A percentile compares a stretch with the other conserved stretches of the same genome.
Evolutionary conservation across 2,329 filamentous ascomycete species (phyloP).

Genomic region (Xylariaceae sp.): DNA sequence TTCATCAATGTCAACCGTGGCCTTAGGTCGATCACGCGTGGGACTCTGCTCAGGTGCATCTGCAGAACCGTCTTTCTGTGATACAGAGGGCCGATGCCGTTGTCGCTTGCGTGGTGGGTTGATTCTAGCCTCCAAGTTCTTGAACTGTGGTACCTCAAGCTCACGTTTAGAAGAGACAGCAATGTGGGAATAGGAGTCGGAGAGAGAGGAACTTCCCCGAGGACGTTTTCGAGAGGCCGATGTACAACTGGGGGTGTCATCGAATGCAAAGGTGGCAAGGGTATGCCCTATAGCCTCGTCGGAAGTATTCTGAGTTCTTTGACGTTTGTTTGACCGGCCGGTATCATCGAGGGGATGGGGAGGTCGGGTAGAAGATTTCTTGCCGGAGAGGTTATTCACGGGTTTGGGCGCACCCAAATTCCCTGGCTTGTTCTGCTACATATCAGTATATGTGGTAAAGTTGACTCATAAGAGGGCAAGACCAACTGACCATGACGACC

Average conservation of each 20-base stretch:
- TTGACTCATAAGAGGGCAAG: not conserved
- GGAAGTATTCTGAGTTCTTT: conserved; percentile 13
- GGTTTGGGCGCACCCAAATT: conserved; percentile 15
- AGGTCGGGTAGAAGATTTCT: conserved; percentile 6
- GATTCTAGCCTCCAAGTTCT: not conserved
- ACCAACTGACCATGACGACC: conserved; percentile 16
- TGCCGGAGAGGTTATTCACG: conserved; percentile 18
- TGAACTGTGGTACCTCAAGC: conserved; percentile 18
- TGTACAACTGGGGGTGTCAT: not conserved
- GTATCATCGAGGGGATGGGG: conserved; percentile 9
- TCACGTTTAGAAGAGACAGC: conserved; percentile 5
- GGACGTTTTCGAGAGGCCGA: conserved; percentile 19
- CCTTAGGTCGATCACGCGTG: too few species aligned
- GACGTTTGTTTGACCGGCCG: conserved; percentile 20
- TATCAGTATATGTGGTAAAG: not conserved
- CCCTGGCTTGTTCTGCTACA: conserved; percentile 13
- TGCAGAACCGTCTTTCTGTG: not conserved
- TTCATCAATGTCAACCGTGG: not conserved
- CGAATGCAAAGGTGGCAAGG: conserved; percentile 5
- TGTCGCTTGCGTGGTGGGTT: conserved; percentile 1
- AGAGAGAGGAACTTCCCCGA: conserved; percentile 13
- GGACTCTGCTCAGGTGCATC: not conserved
- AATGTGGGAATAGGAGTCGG: conserved; percentile 20
- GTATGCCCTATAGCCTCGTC: conserved; percentile 7
- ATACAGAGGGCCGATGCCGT: not conserved